A percentile compares a stretch with the other conserved stretches of the same genome.
phyloP scores from a whole-genome alignment of 208 protist genomes.

The Borovskyia barvae region DNA sequence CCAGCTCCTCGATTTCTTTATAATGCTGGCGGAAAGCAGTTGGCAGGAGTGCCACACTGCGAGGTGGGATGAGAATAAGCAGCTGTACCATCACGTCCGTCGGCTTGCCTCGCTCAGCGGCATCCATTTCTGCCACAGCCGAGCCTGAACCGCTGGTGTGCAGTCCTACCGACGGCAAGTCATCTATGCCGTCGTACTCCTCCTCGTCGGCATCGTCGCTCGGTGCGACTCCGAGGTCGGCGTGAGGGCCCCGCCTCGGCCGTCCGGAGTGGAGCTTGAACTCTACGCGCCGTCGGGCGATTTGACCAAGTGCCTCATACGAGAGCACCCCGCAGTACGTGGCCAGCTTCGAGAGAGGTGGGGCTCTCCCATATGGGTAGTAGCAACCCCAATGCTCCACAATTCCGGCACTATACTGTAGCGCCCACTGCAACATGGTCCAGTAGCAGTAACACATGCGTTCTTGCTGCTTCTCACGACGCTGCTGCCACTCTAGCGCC shows the following conservation, averaged over 20 bases:
- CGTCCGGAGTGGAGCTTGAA: conserved; percentile 3
- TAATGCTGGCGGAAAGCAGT: conserved; percentile 57
- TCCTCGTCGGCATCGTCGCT: conserved; percentile 16
- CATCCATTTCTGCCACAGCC: conserved; percentile 14
- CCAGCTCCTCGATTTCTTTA: conserved; percentile 51
- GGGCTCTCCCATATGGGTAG: conserved; percentile 79
- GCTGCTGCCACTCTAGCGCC: conserved; percentile 38
- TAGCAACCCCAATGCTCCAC: conserved; percentile 88
- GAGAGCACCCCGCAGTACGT: conserved; percentile 82
- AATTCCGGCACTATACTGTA: conserved; percentile 83
- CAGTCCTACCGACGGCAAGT: conserved; percentile 4
- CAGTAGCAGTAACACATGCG: conserved; percentile 86
- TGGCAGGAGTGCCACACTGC: conserved; percentile 61
- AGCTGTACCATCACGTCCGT: conserved; percentile 84
- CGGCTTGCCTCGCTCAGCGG: conserved; percentile 31
- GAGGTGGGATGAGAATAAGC: conserved; percentile 65
- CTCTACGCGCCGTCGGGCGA: conserved; percentile 36
- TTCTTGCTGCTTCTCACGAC: conserved; percentile 46
- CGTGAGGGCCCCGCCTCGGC: not conserved
- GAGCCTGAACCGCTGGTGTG: not conserved
- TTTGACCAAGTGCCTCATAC: conserved; percentile 60
- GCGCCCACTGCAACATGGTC: conserved; percentile 90
- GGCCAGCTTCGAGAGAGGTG: conserved; percentile 56
- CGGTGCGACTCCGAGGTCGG: too few relatives aligned
- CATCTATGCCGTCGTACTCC: conserved; percentile 29